These are phyloP conservation scores for Cyphellophora attinorum DNA, from an alignment of 2,329 filamentous ascomycete species.

Conservation along the genomic window DNA sequence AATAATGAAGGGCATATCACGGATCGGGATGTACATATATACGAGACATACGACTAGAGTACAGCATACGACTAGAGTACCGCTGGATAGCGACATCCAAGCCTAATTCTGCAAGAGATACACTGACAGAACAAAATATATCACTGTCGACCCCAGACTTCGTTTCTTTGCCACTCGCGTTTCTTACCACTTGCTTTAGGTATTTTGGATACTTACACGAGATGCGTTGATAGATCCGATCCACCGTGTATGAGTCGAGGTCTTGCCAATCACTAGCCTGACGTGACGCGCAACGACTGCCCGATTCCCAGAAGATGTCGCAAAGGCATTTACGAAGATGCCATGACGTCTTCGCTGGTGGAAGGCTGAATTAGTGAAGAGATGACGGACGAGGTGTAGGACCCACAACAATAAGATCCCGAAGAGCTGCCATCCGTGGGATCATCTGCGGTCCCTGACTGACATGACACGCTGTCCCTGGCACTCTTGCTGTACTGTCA, in stretches of 20 bases:
- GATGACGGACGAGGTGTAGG: no score
- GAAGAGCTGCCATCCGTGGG: no score
- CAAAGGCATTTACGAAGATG: no score
- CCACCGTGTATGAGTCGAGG: constrained; percentile 6
- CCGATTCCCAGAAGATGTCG: constrained; percentile 7
- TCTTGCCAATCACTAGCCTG: constrained; percentile 6
- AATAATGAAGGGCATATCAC: constrained; percentile 9
- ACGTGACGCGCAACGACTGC: constrained; percentile 5
- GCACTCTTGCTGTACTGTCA: no score
- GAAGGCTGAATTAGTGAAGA: no score
- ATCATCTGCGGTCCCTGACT: no score
- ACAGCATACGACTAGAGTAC: constrained; percentile 9
- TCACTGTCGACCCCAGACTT: constrained; percentile 4
- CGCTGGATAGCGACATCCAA: constrained; percentile 9
- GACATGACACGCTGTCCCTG: no score
- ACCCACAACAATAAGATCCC: no score
- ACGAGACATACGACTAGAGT: constrained; percentile 8
- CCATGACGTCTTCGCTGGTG: no score
- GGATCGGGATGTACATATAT: constrained; percentile 6
- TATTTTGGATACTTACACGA: constrained; percentile 6
- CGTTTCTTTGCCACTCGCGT: constrained; percentile 1
- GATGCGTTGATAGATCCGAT: constrained; percentile 6
- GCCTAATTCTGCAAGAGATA: constrained; percentile 10
- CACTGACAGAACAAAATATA: constrained; percentile 10
- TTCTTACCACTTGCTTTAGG: constrained; percentile 6